Base-by-base conservation (phyloP, 306 rosid genomes). In the Cucumis melo region DNA sequence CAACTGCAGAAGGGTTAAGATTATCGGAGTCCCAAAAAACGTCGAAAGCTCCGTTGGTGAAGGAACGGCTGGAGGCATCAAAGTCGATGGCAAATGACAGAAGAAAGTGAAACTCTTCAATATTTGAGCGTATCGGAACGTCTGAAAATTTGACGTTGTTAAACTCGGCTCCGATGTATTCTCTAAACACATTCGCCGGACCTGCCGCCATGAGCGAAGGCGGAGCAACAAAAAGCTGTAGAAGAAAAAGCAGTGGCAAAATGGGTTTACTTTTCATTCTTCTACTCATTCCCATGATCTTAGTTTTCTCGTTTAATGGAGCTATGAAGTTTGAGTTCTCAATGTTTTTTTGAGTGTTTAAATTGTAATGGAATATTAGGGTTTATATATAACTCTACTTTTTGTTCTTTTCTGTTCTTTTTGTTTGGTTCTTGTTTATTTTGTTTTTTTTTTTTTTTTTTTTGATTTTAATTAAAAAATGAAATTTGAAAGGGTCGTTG, bases 141-240 rank as follows among this genome's bases (percentile, higher is more conserved):
- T 93, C 93, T 0, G 88, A 81, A 59, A 93, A 88, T 65, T 78
- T 87, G 8, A 89, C 92, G 39, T 84, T 78, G 9, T 86, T 87
- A 77, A 86, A 92, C 41, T 89, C 83, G 0, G 98, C 94, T 70
- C 98, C 98, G 11, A 89, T 93, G 86, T 93, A 89, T 84, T 89
- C 97, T 48, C 89, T 29, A 78, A 93, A 93, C 17, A 91, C 42
- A 61, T 83, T 79, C 14, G 87, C 7, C 7, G 86, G 66, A 29
- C 84, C 29, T 16, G 86, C 77, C 44, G 83, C 73, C 27, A 76
- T 17, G 2, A 73, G 77, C 15, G 77, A 78, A 1, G 53, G 73
- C 41, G 53, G 89, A n/a, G 78, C 73, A 60, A 83, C 53, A 73
- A 78, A 65, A 32, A 90, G 19, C 78, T 13, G 21, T 68, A 55